Evolutionary conservation across 202 grass and related monocot species (phyloP).

Genomic region (Bolboschoenoplectus hybrid): DNA sequence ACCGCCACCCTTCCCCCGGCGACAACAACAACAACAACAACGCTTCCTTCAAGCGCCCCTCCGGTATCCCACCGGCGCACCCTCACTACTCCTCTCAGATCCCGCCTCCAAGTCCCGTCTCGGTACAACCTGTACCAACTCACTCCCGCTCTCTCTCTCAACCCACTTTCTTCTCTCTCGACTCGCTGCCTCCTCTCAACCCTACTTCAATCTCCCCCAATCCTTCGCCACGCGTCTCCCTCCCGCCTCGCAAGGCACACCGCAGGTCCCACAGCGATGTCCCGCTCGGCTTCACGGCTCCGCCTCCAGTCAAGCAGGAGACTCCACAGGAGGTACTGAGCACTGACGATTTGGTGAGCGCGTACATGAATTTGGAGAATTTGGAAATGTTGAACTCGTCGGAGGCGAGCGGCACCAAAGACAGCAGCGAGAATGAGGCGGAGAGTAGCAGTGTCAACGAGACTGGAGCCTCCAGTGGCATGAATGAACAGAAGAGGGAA

Average conservation of each 20-base stretch:
- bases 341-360: slow-evolving; percentile 54
- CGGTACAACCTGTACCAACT: slow-evolving; percentile 28
- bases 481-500: slow-evolving; percentile 44
- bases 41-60: not conserved
- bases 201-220: slow-evolving; percentile 33
- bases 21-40: not conserved
- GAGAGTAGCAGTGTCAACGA: slow-evolving; percentile 52
- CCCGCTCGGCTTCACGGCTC: slow-evolving; percentile 35
- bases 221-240: slow-evolving; percentile 40
- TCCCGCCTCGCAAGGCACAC: slow-evolving; percentile 51
- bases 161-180: slow-evolving; percentile 43
- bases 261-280: slow-evolving; percentile 65
- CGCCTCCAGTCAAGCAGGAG: slow-evolving; percentile 58
- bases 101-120: slow-evolving; percentile 20
- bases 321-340: slow-evolving; percentile 28
- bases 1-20: slow-evolving; percentile 31
- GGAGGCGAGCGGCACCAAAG: slow-evolving; percentile 42
- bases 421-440: slow-evolving; percentile 64
- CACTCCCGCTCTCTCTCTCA: slow-evolving; percentile 49
- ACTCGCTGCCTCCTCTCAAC: slow-evolving; percentile 43
- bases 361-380: slow-evolving; percentile 72
- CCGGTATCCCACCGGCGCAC: slow-evolving; percentile 27
- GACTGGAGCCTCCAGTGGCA: slow-evolving; percentile 39
- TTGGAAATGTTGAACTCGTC: slow-evolving; percentile 49
- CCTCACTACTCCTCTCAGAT: slow-evolving; percentile 48